Base-by-base conservation (phyloP, 345 rosid species). In the Jatropha curcas region DNA sequence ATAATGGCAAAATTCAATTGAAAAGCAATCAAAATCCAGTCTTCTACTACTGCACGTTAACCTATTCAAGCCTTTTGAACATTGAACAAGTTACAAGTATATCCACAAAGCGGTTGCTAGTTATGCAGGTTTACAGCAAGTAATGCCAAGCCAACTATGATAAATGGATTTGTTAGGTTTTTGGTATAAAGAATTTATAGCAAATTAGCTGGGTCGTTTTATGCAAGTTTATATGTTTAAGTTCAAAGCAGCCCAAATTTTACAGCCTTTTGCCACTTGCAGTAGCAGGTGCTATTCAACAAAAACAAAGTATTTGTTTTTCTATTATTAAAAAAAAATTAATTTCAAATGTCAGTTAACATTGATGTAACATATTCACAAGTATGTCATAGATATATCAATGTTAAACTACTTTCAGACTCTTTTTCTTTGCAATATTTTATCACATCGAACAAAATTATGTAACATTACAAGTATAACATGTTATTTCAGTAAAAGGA, bases 1-100 rank as follows among this genome's bases (percentile, higher is more conserved):
- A 31, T 4, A 70, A 70, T 61, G 28, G 66, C 67, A 73, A 17
- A 61, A 12, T 30, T 31, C 57, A 68, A 65, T n/a, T 24, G 37
- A 31, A 39, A 60, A 48, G 16, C 9, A 67, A 56, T 22, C 13
- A 39, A 60, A 17, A 41, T 46, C 58, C 67, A 25, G 9, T 28
- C 17, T 30, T 24, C 9, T 33, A 14, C 39, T 39, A 52, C 1
- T 22, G 39, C 17, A 46, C 9, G 5, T 7, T 35, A 16, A 69
- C 35, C 46, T 16, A 37, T 24, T 35, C 10, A 28, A 31, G 8
- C 1, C 5, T 30, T 24, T 10, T 35, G 48, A 30, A 48, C 58
- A 19, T 4, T 5, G 57, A 43, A 56, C 10, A 39, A 22, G n/a
- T 55, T 55, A 27, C 24, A 22, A 56, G 14, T 24, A 41, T 24